Evolutionary conservation across 2,329 filamentous ascomycete genomes (phyloP).

Genomic region (Seiridium cupressi): DNA sequence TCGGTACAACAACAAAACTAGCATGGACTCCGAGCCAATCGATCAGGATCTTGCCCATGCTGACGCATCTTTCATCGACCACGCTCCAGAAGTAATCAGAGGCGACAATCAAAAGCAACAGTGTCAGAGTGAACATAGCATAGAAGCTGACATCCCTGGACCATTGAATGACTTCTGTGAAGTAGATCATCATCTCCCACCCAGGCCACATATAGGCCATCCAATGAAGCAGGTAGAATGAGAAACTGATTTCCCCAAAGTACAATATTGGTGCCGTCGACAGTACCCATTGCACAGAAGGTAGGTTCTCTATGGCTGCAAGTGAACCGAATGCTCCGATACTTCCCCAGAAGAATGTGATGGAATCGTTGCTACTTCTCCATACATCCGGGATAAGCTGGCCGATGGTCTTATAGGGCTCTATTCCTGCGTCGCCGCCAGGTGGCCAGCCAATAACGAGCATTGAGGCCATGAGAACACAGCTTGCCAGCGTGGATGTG

Average conservation of each 20-base stretch:
- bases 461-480: background rate
- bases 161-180: background rate
- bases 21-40: background rate
- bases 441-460: background rate
- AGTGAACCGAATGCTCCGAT: background rate
- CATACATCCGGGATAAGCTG: background rate
- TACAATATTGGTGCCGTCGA: background rate
- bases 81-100: constrained; percentile 5
- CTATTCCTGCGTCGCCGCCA: background rate
- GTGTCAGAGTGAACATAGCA: background rate
- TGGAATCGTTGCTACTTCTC: background rate
- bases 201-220: background rate
- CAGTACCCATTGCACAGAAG: background rate
- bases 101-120: background rate
- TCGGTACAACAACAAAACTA: background rate
- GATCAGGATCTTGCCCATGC: background rate
- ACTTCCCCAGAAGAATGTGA: background rate
- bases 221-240: constrained; percentile 8
- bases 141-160: background rate
- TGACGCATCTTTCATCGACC: constrained; percentile 1
- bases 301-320: background rate
- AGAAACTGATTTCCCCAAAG: constrained; percentile 7
- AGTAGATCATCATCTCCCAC: background rate
- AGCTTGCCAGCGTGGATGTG: background rate
- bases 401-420: background rate